Base-by-base conservation (phyloP, 202 grass and related monocot species). In the Zizania palustris region DNA sequence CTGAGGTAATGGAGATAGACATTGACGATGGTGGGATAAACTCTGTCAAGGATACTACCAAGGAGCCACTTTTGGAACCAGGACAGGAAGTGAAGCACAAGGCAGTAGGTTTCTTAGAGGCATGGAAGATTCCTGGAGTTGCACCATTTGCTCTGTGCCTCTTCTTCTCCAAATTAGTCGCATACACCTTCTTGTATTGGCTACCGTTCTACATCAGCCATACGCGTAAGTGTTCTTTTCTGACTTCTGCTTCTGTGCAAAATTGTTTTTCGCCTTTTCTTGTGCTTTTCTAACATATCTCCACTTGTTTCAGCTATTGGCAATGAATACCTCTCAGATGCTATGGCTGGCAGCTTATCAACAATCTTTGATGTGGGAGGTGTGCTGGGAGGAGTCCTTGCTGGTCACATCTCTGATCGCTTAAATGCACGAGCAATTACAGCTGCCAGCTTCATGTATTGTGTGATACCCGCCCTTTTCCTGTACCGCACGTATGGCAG, bases 131-230 rank as follows among this genome's bases (percentile, higher is more conserved):
- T 65, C 89, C 93, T 43, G 89, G 93, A 66, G 93, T 96, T 55
- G 84, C 82, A 0, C 89, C 87, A 10, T 96, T 88, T 79, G 93
- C 93, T 50, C 66, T 92, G 54, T 89, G 89, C 67, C 87, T 96
- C 70, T 92, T 96, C 82, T 96, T 96, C 85, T 92, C 93, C 60
- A 96, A 96, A 73, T 59, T 96, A 73, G 93, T 96, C 37, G 93
- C 89, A 0, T 92, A 96, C 59, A 96, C 93, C 60, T 96, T 96
- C 84, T 76, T 96, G 56, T 96, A 96, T 73, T 96, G 93, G 93
- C 85, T 96, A 68, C 93, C 93, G 0, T 96, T 92, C 60, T 96
- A 96, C 85, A 96, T 96, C 71, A 96, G 89, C 69, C 93, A 96
- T 78, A 96, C 93, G 74, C 78, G 89, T 92, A 82, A 72, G 76